phyloP scores from a whole-genome alignment of 306 rosid species.

The Macrotyloma uniflorum region DNA sequence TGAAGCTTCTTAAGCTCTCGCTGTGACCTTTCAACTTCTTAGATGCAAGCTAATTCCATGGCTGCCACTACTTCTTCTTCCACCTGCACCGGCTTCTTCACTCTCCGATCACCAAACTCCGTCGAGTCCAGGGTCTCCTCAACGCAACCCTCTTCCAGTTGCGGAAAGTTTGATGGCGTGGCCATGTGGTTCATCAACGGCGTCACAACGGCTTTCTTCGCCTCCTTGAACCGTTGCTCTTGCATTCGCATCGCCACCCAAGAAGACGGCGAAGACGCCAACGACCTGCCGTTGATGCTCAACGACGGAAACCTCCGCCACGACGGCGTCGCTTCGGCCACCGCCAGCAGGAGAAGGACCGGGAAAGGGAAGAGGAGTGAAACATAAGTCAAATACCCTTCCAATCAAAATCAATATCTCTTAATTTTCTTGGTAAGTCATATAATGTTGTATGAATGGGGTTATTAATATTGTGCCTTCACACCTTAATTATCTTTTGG shows the following conservation, averaged over 20 bases:
- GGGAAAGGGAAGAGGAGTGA: constrained; percentile 57
- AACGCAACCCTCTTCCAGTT: constrained; percentile 41
- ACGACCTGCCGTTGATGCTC: constrained; percentile 70
- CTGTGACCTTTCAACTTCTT: background rate
- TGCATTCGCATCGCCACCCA: constrained; percentile 79
- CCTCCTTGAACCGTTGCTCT: constrained; percentile 70
- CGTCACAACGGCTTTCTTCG: constrained; percentile 66
- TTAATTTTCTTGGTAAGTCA: constrained; percentile 45
- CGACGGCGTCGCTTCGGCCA: background rate
- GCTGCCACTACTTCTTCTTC: constrained; percentile 66
- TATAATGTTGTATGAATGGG: constrained; percentile 19
- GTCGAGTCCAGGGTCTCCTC: constrained; percentile 42
- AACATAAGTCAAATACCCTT: background rate
- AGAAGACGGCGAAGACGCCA: constrained; percentile 59
- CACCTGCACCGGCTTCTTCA: constrained; percentile 56
- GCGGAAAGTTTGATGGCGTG: constrained; percentile 69
- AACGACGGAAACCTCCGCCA: constrained; percentile 67
- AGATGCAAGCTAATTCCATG: constrained; percentile 36
- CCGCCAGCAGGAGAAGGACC: constrained; percentile 54
- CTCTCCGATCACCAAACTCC: constrained; percentile 54
- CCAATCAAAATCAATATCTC: background rate
- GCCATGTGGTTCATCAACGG: constrained; percentile 82
- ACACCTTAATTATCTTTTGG: background rate
- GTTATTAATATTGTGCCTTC: background rate
- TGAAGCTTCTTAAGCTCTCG: constrained; percentile 38